A percentile compares a stretch with the other conserved stretches of the same genome.
These are phyloP conservation scores for Mortierella alpina DNA, from an alignment of 192 early-diverging fungal species.

Conservation along the genomic window DNA sequence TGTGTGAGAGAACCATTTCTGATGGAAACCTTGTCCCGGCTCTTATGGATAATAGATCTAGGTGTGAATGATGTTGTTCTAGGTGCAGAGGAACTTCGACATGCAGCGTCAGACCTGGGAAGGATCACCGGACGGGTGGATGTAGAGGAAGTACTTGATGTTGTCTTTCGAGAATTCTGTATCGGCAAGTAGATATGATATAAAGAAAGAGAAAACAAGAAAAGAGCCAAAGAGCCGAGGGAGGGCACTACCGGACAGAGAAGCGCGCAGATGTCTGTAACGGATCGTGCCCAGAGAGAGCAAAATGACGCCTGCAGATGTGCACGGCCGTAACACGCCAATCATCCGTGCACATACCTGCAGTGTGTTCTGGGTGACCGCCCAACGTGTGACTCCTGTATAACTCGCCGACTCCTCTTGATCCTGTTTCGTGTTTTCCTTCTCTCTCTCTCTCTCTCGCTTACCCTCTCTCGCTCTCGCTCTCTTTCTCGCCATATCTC, in stretches of 20 bases:
- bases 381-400: too few relatives aligned
- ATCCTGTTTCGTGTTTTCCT: not conserved
- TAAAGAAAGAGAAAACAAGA: not conserved
- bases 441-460: not conserved
- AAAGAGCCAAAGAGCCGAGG: not conserved
- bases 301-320: too few relatives aligned
- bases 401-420: too few relatives aligned
- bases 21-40: not conserved
- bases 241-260: not conserved
- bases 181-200: constrained; percentile 74
- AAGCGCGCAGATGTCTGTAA: not conserved
- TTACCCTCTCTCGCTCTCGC: not conserved
- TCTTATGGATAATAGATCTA: constrained; percentile 19
- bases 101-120: constrained; percentile 70
- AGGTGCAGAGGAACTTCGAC: constrained; percentile 78
- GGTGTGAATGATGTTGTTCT: constrained; percentile 69
- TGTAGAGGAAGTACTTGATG: constrained; percentile 80
- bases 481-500: not conserved
- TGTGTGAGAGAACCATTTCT: not conserved
- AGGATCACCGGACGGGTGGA: constrained; percentile 79
- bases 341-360: too few relatives aligned
- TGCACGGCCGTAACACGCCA: too few relatives aligned
- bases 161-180: constrained; percentile 81
- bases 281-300: not conserved
- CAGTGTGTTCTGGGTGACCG: too few relatives aligned